These are phyloP conservation scores for Daldinia caldariorum DNA, from an alignment of 495 filamentous ascomycete genomes.

Conservation along the genomic window DNA sequence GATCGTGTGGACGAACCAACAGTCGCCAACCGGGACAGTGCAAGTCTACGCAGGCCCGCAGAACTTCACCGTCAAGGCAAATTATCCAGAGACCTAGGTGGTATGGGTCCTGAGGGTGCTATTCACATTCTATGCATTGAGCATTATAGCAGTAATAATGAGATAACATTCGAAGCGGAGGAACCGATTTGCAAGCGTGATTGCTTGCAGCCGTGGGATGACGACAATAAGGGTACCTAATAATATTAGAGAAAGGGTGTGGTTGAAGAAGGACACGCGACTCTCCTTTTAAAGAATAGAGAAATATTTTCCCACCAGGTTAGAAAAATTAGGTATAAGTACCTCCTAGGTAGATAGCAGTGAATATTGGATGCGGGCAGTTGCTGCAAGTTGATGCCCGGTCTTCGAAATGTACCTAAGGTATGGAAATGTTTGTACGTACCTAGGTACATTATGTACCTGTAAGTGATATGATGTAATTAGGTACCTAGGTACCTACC, in stretches of 20 bases:
- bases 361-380: neutral
- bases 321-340: neutral
- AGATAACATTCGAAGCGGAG: neutral
- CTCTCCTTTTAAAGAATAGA: neutral
- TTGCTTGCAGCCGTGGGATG: neutral
- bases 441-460: neutral
- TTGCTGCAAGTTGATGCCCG: neutral
- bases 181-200: neutral
- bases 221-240: neutral
- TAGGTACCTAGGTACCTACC: neutral
- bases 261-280: neutral
- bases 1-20: conserved; percentile 27
- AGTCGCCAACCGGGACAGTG: conserved; percentile 31
- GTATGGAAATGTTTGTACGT: neutral
- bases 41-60: conserved; percentile 49
- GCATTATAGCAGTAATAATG: neutral
- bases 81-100: conserved; percentile 3
- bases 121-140: neutral
- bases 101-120: neutral
- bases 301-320: neutral
- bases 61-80: conserved; percentile 41
- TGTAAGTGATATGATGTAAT: neutral
- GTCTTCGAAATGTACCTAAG: too few species aligned
- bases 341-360: conserved; percentile 6
- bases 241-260: conserved; percentile 7